These are phyloP conservation scores for Carex parvula DNA, from an alignment of 176 grass and related monocot species.

Conservation along the genomic window DNA sequence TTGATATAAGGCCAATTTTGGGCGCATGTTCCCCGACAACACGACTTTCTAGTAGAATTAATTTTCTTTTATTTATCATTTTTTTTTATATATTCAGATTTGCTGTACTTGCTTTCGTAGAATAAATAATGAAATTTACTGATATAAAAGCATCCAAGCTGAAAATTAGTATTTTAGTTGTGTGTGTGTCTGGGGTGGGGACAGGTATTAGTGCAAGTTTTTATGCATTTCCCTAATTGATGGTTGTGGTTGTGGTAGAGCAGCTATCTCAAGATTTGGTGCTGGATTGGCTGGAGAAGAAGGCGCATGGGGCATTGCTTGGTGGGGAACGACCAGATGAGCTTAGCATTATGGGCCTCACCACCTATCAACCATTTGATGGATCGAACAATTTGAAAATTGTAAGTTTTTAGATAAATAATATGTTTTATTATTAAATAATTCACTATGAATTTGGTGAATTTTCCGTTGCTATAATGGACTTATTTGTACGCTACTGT, in stretches of 20 bases:
- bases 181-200: neutral
- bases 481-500: constrained; percentile 1
- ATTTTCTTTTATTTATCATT: neutral
- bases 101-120: neutral
- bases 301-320: constrained; percentile 40
- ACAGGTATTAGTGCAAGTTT: neutral
- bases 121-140: neutral
- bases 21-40: neutral
- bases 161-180: neutral
- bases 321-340: constrained; percentile 21
- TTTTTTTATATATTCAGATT: neutral
- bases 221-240: constrained; percentile 7
- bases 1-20: neutral
- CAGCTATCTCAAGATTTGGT: constrained; percentile 96
- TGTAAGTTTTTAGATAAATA: constrained; percentile 39
- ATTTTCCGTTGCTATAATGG: constrained; percentile 4
- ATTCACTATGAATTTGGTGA: neutral
- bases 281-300: constrained; percentile 56
- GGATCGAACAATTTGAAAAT: constrained; percentile 88
- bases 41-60: neutral
- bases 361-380: constrained; percentile 73
- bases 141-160: neutral
- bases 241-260: neutral
- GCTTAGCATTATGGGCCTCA: constrained; percentile 69
- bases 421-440: neutral